A percentile compares a stretch with the other conserved stretches of the same genome.
phyloP scores from a whole-genome alignment of 164 flowering plant species.

The Cinnamomum chago region DNA sequence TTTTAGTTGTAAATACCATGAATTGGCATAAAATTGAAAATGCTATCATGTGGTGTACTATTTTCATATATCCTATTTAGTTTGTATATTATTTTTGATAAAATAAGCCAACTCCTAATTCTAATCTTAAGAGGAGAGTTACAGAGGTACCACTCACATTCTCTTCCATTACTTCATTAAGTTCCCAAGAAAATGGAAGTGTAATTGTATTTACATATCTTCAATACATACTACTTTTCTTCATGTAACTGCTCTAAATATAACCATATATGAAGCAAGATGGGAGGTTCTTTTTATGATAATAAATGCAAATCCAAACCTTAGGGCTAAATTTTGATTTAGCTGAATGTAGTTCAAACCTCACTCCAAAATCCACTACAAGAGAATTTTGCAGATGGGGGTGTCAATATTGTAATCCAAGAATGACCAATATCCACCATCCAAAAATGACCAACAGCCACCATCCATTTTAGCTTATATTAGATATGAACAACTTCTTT shows the following conservation, averaged over 20 bases:
- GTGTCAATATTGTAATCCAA: background rate
- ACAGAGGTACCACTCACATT: background rate
- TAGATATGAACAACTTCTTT: constrained; percentile 10
- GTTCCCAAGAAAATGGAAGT: background rate
- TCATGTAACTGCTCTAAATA: background rate
- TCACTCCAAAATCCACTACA: background rate
- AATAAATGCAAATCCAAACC: background rate
- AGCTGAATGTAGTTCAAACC: background rate
- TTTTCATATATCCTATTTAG: background rate
- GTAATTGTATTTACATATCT: background rate
- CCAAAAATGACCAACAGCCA: background rate
- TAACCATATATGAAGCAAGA: background rate
- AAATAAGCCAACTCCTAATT: too few relatives aligned
- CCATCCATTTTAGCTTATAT: background rate
- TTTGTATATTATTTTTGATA: background rate
- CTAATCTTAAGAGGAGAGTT: too few relatives aligned
- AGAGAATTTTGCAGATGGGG: background rate
- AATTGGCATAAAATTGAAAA: background rate
- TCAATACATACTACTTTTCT: background rate
- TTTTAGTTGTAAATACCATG: background rate
- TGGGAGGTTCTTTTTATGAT: background rate
- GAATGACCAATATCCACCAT: background rate
- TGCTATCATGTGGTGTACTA: background rate
- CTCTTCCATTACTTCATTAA: background rate
- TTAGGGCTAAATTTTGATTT: background rate